Percentiles rank a stretch among this genome's conserved stretches.
phyloP scores from a whole-genome alignment of 2,329 filamentous ascomycete genomes.

The Amauroascus verrucosus region DNA sequence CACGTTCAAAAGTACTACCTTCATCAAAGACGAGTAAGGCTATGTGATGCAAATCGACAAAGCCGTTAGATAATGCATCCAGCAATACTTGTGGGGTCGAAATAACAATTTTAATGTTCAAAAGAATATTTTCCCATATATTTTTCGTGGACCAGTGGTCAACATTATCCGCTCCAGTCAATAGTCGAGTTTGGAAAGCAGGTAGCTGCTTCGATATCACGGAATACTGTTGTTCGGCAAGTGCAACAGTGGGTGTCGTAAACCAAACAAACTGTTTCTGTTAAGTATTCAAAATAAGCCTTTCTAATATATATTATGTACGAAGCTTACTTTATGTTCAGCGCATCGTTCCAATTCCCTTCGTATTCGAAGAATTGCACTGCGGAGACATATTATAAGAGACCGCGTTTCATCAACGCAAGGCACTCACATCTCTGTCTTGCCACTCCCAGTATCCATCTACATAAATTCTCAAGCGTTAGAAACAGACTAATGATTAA shows the following conservation, averaged over 20 bases:
- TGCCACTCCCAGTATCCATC: conserved; percentile 75
- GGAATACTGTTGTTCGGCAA: conserved; percentile 56
- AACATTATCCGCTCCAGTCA: conserved; percentile 59
- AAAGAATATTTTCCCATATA: conserved; percentile 58
- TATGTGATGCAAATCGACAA: conserved; percentile 54
- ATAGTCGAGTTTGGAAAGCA: conserved; percentile 46
- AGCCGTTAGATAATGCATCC: conserved; percentile 65
- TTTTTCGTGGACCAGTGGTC: conserved; percentile 60
- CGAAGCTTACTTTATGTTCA: conserved; percentile 45
- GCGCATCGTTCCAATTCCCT: conserved; percentile 50
- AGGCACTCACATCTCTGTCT: conserved; percentile 58
- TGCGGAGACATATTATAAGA: conserved; percentile 24
- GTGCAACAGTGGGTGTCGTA: conserved; percentile 56
- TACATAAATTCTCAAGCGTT: conserved; percentile 24
- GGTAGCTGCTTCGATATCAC: conserved; percentile 53
- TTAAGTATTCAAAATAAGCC: conserved; percentile 10
- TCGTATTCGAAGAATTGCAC: conserved; percentile 57
- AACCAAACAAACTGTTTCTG: conserved; percentile 53
- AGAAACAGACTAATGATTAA: not conserved
- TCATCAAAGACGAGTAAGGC: conserved; percentile 73
- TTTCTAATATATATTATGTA: not conserved
- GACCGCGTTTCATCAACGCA: not conserved
- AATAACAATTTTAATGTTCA: conserved; percentile 59
- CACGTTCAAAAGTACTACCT: conserved; percentile 41
- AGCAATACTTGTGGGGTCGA: conserved; percentile 66